A percentile compares a stretch with the other conserved stretches of the same genome.
These are phyloP conservation scores for Globisporangium acanthophoron DNA, from an alignment of 352 stramenopile genomes.

Conservation along the genomic window DNA sequence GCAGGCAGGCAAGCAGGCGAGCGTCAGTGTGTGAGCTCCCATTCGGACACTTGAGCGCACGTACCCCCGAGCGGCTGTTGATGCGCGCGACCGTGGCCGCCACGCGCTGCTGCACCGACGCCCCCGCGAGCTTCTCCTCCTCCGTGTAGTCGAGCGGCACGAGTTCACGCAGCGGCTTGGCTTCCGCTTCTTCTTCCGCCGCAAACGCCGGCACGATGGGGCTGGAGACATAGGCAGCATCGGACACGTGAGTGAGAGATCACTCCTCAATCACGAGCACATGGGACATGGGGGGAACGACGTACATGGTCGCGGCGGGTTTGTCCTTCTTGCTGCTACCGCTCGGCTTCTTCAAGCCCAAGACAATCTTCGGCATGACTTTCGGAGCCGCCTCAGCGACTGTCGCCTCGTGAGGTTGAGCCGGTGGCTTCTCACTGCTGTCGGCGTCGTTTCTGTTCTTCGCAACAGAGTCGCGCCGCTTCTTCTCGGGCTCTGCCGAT, in stretches of 20 bases:
- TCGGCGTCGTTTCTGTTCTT: slow-evolving; percentile 15
- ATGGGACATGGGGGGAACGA: background rate
- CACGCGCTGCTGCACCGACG: slow-evolving; percentile 20
- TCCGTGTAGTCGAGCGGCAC: slow-evolving; percentile 49
- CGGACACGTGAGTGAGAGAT: background rate
- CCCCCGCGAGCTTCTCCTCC: slow-evolving; percentile 26
- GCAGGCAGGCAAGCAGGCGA: background rate
- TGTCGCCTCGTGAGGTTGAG: background rate
- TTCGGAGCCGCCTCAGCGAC: background rate
- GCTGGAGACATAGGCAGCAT: background rate
- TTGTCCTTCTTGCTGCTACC: slow-evolving; percentile 34
- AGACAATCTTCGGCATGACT: slow-evolving; percentile 31
- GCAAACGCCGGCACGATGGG: slow-evolving; percentile 22
- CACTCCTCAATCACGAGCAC: background rate
- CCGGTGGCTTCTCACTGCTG: background rate
- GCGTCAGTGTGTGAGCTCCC: no score
- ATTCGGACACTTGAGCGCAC: background rate
- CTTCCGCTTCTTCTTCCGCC: slow-evolving; percentile 30
- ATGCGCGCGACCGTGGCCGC: slow-evolving; percentile 30
- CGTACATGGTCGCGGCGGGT: slow-evolving; percentile 16
- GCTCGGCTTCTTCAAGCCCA: slow-evolving; percentile 37
- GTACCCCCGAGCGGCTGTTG: slow-evolving; percentile 26
- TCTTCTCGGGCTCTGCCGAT: background rate
- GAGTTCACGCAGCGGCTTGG: slow-evolving; percentile 36
- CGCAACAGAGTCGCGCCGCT: background rate